A percentile compares a stretch with the other conserved stretches of the same genome.
phyloP scores from a whole-genome alignment of 2,329 filamentous ascomycete genomes.

The Arachnomyces sp. region DNA sequence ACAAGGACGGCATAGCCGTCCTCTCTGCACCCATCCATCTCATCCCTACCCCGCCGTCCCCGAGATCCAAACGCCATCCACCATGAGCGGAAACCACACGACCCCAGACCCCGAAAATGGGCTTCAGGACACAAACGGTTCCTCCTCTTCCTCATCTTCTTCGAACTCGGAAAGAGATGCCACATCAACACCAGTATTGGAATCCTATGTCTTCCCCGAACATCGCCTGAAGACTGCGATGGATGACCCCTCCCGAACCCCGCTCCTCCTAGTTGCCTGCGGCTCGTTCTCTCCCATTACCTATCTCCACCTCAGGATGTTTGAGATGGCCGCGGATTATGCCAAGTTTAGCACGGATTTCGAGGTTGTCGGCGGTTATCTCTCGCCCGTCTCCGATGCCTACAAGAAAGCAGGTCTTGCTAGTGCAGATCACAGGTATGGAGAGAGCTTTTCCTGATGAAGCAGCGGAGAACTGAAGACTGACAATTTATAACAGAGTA shows the following conservation, averaged over 20 bases:
- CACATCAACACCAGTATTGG: slow-evolving; percentile 30
- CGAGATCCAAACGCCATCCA: too few relatives aligned
- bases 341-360: slow-evolving; percentile 67
- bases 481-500: not conserved
- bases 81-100: too few relatives aligned
- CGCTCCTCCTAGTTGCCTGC: slow-evolving; percentile 42
- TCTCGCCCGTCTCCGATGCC: slow-evolving; percentile 67
- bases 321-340: slow-evolving; percentile 78
- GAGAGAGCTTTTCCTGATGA: slow-evolving; percentile 2
- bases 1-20: too few relatives aligned
- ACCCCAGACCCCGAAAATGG: too few relatives aligned
- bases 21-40: too few relatives aligned
- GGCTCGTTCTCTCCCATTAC: slow-evolving; percentile 66
- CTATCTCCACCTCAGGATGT: slow-evolving; percentile 69
- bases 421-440: slow-evolving; percentile 59
- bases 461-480: not conserved
- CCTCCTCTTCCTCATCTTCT: not conserved
- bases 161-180: not conserved
- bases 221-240: slow-evolving; percentile 39
- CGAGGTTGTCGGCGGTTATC: slow-evolving; percentile 78
- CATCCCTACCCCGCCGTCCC: too few relatives aligned
- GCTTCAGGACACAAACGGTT: not conserved
- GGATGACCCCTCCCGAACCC: slow-evolving; percentile 41
- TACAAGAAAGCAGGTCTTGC: slow-evolving; percentile 78
- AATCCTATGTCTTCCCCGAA: slow-evolving; percentile 39